Conservation (phyloP, 2,329 filamentous ascomycete species). For the Chlorencoelia australis region DNA sequence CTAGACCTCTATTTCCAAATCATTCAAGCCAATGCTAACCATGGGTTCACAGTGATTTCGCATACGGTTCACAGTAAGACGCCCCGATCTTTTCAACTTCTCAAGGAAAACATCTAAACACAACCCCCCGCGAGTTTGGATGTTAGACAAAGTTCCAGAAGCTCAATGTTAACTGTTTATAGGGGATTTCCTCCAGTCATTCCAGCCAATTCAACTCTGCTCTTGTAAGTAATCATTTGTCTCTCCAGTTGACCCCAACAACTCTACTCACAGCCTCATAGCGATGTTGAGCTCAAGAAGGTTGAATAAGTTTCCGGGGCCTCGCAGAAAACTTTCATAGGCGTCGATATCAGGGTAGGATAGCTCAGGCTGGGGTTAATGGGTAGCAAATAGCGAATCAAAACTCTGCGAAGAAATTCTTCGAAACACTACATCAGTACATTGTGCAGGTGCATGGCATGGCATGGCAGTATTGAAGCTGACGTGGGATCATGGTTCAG, state of each 20-base stretch:
- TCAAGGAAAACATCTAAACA: background rate
- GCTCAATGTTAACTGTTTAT: slow-evolving; percentile 6
- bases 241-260: slow-evolving; percentile 2
- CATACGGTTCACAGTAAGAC: slow-evolving; percentile 51
- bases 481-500: too few relatives aligned
- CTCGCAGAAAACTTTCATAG: slow-evolving; percentile 10
- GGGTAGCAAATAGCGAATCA: slow-evolving; percentile 2
- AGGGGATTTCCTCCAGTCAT: slow-evolving; percentile 66
- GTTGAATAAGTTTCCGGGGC: slow-evolving; percentile 38
- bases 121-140: background rate
- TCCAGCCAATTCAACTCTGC: slow-evolving; percentile 60
- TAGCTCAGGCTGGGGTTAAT: slow-evolving; percentile 10
- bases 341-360: slow-evolving; percentile 9
- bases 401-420: slow-evolving; percentile 3
- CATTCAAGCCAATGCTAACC: slow-evolving; percentile 11
- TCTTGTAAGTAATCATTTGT: slow-evolving; percentile 58
- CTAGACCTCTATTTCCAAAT: background rate
- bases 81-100: background rate
- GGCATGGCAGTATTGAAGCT: too few relatives aligned
- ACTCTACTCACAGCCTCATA: slow-evolving; percentile 26
- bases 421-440: too few relatives aligned
- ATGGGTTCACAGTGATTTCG: slow-evolving; percentile 44
- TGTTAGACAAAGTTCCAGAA: slow-evolving; percentile 9
- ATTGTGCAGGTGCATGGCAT: too few relatives aligned
- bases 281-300: slow-evolving; percentile 59